A percentile compares a stretch with the other conserved stretches of the same genome.
phyloP scores from a whole-genome alignment of 2,329 filamentous ascomycete genomes.

The Xylaria digitata region DNA sequence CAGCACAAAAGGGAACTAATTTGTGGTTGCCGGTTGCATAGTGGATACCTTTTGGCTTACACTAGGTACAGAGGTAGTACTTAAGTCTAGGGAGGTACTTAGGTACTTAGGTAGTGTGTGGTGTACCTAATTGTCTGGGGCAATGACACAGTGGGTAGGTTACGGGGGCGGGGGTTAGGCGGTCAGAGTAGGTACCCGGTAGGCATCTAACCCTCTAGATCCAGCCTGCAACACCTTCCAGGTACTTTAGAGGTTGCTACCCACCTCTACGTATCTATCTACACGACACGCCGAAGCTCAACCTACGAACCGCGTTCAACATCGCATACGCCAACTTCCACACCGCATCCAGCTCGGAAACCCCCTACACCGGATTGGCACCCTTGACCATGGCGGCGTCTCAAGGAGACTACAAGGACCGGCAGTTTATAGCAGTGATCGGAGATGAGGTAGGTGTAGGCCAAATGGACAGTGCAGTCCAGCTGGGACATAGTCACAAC shows the following conservation, averaged over 20 bases:
- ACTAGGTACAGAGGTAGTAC: too few species aligned
- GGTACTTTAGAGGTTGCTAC: not conserved
- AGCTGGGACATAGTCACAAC: too few species aligned
- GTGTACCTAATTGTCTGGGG: too few species aligned
- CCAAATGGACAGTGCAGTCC: not conserved
- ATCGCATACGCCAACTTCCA: slow-evolving; percentile 3
- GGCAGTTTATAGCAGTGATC: slow-evolving; percentile 97
- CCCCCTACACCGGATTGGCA: not conserved
- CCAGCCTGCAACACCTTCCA: too few species aligned
- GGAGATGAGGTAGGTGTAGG: slow-evolving; percentile 81
- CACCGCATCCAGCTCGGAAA: slow-evolving; percentile 16
- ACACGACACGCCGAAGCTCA: not conserved
- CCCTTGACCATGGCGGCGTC: slow-evolving; percentile 56
- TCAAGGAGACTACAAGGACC: slow-evolving; percentile 77
- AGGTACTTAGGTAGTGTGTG: not conserved
- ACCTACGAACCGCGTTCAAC: not conserved
- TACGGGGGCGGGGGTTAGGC: slow-evolving; percentile 3
- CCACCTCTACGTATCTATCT: not conserved
- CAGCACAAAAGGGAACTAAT: not conserved
- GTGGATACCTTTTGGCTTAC: slow-evolving; percentile 16
- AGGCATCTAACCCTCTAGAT: too few species aligned
- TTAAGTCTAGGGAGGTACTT: not conserved
- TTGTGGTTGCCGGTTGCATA: slow-evolving; percentile 9
- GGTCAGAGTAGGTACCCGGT: not conserved
- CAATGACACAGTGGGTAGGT: too few species aligned